These are phyloP conservation scores for Coniferiporia weirii DNA, from an alignment of 1,284 basidiomycete species.

Conservation along the genomic window DNA sequence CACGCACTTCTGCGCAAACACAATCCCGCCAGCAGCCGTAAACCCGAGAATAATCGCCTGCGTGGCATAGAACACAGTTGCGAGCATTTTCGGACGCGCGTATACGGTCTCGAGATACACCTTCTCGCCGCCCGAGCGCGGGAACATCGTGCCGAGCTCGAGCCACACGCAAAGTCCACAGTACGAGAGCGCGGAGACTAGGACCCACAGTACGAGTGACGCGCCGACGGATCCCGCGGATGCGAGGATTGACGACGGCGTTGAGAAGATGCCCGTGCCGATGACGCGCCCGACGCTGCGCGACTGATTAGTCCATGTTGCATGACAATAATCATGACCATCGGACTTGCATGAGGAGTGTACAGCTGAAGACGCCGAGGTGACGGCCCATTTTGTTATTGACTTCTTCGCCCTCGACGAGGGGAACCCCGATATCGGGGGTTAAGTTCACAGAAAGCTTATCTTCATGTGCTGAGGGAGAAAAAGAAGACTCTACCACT, in stretches of 20 bases:
- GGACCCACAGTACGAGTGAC: slow-evolving; percentile 51
- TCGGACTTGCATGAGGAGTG: slow-evolving; percentile 36
- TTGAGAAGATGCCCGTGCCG: slow-evolving; percentile 62
- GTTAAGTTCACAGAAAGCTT: background rate
- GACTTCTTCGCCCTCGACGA: background rate
- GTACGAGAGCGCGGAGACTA: slow-evolving; percentile 47
- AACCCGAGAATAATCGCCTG: slow-evolving; percentile 49
- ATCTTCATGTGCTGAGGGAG: background rate
- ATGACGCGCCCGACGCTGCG: slow-evolving; percentile 47
- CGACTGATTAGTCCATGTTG: background rate
- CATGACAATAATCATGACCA: background rate
- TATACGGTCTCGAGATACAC: slow-evolving; percentile 51
- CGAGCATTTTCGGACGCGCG: slow-evolving; percentile 40
- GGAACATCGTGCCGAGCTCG: slow-evolving; percentile 51
- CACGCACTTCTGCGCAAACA: slow-evolving; percentile 38
- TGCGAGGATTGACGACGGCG: slow-evolving; percentile 49
- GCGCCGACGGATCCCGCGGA: slow-evolving; percentile 48
- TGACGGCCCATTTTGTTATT: slow-evolving; percentile 42
- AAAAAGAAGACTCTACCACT: background rate
- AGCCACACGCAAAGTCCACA: slow-evolving; percentile 53
- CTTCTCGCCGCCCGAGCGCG: slow-evolving; percentile 51
- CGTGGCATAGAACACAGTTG: slow-evolving; percentile 42
- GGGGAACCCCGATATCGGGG: background rate
- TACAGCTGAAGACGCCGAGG: slow-evolving; percentile 44
- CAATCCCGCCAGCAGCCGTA: slow-evolving; percentile 52